Evolutionary conservation across 2,329 filamentous ascomycete genomes (phyloP).

Genomic region (Colletotrichum cuscutae): DNA sequence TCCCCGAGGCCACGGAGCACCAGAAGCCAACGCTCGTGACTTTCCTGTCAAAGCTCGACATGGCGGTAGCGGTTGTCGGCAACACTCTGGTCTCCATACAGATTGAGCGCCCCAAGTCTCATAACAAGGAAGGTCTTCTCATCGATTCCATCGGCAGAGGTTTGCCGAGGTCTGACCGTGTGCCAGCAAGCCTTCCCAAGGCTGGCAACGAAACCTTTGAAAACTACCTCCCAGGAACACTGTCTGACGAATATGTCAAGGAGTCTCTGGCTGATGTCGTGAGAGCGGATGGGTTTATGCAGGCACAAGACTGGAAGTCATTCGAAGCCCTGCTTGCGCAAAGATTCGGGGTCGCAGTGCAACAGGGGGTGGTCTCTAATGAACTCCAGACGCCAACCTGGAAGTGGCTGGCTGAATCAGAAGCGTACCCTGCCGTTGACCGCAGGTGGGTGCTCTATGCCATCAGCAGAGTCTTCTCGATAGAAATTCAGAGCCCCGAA

Average conservation of each 20-base stretch:
- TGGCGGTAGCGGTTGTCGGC: slow-evolving; percentile 73
- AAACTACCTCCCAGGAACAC: slow-evolving; percentile 58
- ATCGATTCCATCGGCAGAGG: slow-evolving; percentile 81
- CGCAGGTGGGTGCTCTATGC: slow-evolving; percentile 73
- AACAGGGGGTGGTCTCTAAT: slow-evolving; percentile 37
- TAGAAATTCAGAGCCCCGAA: slow-evolving; percentile 52
- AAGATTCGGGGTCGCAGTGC: slow-evolving; percentile 50
- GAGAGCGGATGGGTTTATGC: slow-evolving; percentile 59
- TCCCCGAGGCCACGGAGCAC: slow-evolving; percentile 48
- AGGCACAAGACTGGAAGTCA: slow-evolving; percentile 54
- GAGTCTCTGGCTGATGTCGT: slow-evolving; percentile 56
- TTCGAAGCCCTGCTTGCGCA: slow-evolving; percentile 63
- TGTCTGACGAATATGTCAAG: slow-evolving; percentile 60
- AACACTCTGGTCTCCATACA: slow-evolving; percentile 75
- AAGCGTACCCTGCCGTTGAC: slow-evolving; percentile 65
- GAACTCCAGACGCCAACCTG: slow-evolving; percentile 52
- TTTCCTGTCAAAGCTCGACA: slow-evolving; percentile 73
- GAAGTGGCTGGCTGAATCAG: slow-evolving; percentile 57
- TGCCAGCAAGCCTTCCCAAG: slow-evolving; percentile 27
- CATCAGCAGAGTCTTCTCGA: slow-evolving; percentile 70
- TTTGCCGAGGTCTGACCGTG: slow-evolving; percentile 35
- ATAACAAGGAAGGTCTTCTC: slow-evolving; percentile 70
- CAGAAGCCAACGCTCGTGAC: slow-evolving; percentile 58
- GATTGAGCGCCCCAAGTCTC: slow-evolving; percentile 68
- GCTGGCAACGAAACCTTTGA: slow-evolving; percentile 25